Evolutionary conservation across 2,329 filamentous ascomycete species (phyloP).

Genomic region (Ceratocystis albifundus): DNA sequence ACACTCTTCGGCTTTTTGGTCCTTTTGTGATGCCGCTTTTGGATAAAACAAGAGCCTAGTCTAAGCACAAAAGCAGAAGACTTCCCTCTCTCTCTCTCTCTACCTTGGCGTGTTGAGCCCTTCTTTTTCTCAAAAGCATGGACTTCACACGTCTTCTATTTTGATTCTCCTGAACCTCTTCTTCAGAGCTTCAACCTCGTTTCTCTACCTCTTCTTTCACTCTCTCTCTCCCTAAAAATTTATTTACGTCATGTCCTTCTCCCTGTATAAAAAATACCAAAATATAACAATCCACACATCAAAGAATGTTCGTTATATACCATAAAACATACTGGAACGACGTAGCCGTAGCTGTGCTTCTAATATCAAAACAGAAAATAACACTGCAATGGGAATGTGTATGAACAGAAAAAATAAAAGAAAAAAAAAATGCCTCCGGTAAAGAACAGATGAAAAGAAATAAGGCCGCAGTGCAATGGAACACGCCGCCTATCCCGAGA

Average conservation of each 20-base stretch:
- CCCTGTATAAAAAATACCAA: not conserved
- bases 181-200: not conserved
- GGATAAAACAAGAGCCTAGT: not conserved
- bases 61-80: not conserved
- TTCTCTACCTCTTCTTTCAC: no score
- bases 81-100: no score
- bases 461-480: no score
- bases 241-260: not conserved
- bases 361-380: not conserved
- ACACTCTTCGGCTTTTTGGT: not conserved
- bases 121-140: conserved; percentile 6
- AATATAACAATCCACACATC: not conserved
- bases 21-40: not conserved
- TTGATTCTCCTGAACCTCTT: not conserved
- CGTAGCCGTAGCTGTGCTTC: not conserved
- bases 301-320: not conserved
- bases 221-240: not conserved
- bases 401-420: conserved; percentile 9
- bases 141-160: not conserved
- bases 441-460: not conserved
- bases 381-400: conserved; percentile 19
- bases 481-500: no score
- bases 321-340: not conserved
- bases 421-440: conserved; percentile 14
- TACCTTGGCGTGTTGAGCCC: not conserved